A percentile compares a stretch with the other conserved stretches of the same genome.
These are phyloP conservation scores for Cystofilobasidium capitatum DNA, from an alignment of 768 basidiomycete species.

Conservation along the genomic window DNA sequence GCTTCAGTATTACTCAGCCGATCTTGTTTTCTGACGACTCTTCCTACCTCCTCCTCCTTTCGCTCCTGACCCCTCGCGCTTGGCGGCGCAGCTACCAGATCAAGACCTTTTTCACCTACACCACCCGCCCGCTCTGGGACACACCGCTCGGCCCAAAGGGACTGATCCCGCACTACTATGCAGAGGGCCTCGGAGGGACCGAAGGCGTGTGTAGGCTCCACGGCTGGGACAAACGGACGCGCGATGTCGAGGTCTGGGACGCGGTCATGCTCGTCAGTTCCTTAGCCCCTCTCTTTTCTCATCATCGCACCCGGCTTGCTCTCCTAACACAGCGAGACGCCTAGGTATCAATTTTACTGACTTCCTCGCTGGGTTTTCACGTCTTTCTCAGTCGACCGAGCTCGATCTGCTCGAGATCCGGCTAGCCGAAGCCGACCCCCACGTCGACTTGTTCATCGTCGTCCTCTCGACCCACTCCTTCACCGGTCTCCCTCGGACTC, in stretches of 20 bases:
- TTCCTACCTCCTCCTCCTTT: too few relatives aligned
- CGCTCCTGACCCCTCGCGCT: too few relatives aligned
- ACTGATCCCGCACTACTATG: constrained; percentile 51
- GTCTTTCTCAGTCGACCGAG: constrained; percentile 41
- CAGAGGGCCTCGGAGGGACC: constrained; percentile 46
- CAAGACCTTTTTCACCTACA: constrained; percentile 40
- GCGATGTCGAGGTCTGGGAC: constrained; percentile 44
- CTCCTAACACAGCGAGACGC: too few relatives aligned
- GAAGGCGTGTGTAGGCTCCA: constrained; percentile 48
- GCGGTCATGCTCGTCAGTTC: constrained; percentile 48
- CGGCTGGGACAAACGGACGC: constrained; percentile 46
- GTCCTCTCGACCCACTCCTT: constrained; percentile 50
- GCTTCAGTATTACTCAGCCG: too few relatives aligned
- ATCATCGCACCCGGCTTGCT: too few relatives aligned
- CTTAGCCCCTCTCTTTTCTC: too few relatives aligned
- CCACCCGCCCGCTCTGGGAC: constrained; percentile 56
- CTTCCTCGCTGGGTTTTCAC: neutral
- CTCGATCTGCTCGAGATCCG: constrained; percentile 57
- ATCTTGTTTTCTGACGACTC: too few relatives aligned
- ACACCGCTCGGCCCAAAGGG: constrained; percentile 45
- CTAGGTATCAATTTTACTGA: too few relatives aligned
- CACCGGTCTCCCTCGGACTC: constrained; percentile 45
- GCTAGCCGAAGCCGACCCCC: constrained; percentile 51
- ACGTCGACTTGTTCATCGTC: constrained; percentile 55
- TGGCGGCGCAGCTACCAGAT: constrained; percentile 23